Conservation (phyloP, 352 stramenopile species). For the Blastocystis sp. region DNA sequence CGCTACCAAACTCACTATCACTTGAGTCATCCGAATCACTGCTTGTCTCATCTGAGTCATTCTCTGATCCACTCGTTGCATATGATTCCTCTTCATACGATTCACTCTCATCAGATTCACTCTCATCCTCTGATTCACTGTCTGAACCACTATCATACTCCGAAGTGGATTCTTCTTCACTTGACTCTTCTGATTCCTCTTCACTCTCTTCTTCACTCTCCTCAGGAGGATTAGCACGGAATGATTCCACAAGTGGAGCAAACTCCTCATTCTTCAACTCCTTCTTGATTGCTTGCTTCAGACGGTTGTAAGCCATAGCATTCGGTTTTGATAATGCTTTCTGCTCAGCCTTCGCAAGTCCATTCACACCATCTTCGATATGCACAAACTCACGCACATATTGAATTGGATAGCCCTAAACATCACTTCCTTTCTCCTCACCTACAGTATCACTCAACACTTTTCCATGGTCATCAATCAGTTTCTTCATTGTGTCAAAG, state of each 20-base stretch:
- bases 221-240: constrained; percentile 4
- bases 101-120: not conserved
- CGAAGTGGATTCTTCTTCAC: not conserved
- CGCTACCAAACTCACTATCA: constrained; percentile 37
- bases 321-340: constrained; percentile 12
- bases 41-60: not conserved
- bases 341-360: not conserved
- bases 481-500: constrained; percentile 49
- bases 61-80: not conserved
- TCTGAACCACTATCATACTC: constrained; percentile 31
- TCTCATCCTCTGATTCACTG: not conserved
- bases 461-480: constrained; percentile 30
- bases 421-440: not conserved
- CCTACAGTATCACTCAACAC: constrained; percentile 12
- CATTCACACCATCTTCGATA: constrained; percentile 16
- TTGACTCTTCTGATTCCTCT: not conserved
- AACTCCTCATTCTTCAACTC: constrained; percentile 42
- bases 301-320: constrained; percentile 50
- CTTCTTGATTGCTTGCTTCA: constrained; percentile 50
- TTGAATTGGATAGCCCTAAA: constrained; percentile 6
- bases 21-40: not conserved
- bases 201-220: constrained; percentile 8
- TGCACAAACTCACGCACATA: constrained; percentile 23
- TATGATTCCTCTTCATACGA: constrained; percentile 9
- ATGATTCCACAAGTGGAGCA: not conserved